Evolutionary conservation across 495 filamentous ascomycete species (phyloP).

Genomic region (Xylaria curta): DNA sequence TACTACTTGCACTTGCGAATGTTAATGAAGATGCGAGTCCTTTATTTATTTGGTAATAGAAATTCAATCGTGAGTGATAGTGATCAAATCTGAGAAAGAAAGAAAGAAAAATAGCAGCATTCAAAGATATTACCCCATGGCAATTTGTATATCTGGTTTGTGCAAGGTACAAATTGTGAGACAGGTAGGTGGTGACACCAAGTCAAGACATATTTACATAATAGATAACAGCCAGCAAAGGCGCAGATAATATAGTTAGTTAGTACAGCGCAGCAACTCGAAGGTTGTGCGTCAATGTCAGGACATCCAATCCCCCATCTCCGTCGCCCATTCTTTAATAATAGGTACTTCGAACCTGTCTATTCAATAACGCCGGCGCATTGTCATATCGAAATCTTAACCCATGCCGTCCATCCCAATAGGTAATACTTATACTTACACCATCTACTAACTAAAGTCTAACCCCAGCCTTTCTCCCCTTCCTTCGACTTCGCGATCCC

Average conservation of each 20-base stretch:
- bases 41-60: no score
- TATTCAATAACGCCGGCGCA: not conserved
- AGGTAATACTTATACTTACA: not conserved
- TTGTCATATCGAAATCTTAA: no score
- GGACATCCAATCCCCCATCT: not conserved
- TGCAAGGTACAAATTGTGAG: no score
- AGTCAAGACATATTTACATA: not conserved
- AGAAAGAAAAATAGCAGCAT: no score
- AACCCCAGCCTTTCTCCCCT: not conserved
- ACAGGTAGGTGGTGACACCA: not conserved
- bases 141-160: not conserved
- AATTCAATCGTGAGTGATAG: no score
- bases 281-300: not conserved
- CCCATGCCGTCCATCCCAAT: not conserved
- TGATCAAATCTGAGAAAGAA: no score
- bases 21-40: no score
- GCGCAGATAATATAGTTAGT: not conserved
- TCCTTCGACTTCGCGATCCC: not conserved
- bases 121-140: not conserved
- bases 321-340: not conserved
- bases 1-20: no score
- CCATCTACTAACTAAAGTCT: not conserved
- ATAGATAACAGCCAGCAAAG: not conserved
- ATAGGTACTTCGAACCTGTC: not conserved
- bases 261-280: not conserved